Percentiles rank a stretch among this genome's conserved stretches.
phyloP scores from a whole-genome alignment of 345 rosid species.

The Theobroma cacao region DNA sequence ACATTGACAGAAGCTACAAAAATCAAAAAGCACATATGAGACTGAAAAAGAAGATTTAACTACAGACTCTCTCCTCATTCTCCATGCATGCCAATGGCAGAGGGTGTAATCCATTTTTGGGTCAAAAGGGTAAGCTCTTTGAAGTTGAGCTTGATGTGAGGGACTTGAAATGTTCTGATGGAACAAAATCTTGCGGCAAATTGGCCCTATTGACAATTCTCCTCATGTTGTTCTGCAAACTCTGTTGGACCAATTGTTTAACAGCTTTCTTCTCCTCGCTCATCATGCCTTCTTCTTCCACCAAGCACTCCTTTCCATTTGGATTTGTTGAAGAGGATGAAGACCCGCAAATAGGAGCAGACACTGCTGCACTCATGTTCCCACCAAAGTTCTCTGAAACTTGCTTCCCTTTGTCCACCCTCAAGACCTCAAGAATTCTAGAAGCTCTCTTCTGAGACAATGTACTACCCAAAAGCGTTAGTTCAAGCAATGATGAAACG shows the following conservation, averaged over 20 bases:
- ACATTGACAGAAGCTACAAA: constrained; percentile 17
- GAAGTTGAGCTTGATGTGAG: constrained; percentile 83
- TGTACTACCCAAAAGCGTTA: constrained; percentile 85
- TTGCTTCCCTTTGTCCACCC: constrained; percentile 90
- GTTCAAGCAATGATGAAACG: constrained; percentile 73
- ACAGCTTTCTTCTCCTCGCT: constrained; percentile 93
- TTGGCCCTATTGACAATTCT: constrained; percentile 91
- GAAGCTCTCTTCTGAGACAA: constrained; percentile 96
- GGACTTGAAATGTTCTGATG: constrained; percentile 82
- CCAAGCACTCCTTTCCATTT: constrained; percentile 38
- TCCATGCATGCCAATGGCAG: constrained; percentile 1
- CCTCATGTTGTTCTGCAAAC: constrained; percentile 89
- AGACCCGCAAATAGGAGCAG: constrained; percentile 85
- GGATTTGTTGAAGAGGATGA: constrained; percentile 44
- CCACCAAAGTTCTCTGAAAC: constrained; percentile 56
- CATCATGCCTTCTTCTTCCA: constrained; percentile 68
- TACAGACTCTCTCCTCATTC: constrained; percentile 18
- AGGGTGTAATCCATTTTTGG: background rate
- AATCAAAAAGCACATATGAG: background rate
- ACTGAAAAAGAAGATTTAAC: constrained; percentile 30
- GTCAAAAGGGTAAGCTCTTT: constrained; percentile 83
- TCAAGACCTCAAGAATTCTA: constrained; percentile 75
- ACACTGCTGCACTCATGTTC: constrained; percentile 53
- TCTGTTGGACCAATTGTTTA: constrained; percentile 82
- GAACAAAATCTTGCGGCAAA: constrained; percentile 79